Evolutionary conservation across 169 alveolate species (phyloP).

Genomic region (Perkinsus olseni): DNA sequence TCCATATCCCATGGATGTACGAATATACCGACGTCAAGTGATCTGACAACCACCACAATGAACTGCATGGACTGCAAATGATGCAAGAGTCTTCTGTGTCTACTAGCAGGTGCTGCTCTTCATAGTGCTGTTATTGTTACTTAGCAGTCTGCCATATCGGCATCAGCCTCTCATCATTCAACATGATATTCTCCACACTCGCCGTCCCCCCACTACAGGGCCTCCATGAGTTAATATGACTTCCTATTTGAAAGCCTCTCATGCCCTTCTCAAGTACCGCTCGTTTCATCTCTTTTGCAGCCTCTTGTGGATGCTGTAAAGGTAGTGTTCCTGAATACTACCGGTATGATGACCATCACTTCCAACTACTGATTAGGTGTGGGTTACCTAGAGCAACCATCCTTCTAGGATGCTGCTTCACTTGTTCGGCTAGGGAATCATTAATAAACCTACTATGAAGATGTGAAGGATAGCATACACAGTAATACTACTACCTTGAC

Average conservation of each 20-base stretch:
- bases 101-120: too few relatives aligned
- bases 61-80: too few relatives aligned
- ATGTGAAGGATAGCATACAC: neutral
- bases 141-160: neutral
- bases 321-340: neutral
- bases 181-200: neutral
- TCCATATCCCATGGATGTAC: slow-evolving; percentile 16
- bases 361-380: neutral
- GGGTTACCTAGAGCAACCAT: neutral
- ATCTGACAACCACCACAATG: too few relatives aligned
- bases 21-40: neutral
- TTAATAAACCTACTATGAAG: neutral
- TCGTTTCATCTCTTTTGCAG: neutral
- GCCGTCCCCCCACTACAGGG: neutral
- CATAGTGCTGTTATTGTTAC: neutral
- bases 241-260: slow-evolving; percentile 8
- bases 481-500: neutral
- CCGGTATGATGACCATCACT: neutral
- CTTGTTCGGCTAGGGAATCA: neutral
- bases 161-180: neutral
- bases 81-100: too few relatives aligned
- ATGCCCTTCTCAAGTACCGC: neutral
- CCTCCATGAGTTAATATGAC: neutral
- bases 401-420: neutral
- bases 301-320: slow-evolving; percentile 1